A percentile compares a stretch with the other conserved stretches of the same genome.
These are phyloP conservation scores for Fonsecaea nubica DNA, from an alignment of 2,329 filamentous ascomycete genomes.

Conservation along the genomic window DNA sequence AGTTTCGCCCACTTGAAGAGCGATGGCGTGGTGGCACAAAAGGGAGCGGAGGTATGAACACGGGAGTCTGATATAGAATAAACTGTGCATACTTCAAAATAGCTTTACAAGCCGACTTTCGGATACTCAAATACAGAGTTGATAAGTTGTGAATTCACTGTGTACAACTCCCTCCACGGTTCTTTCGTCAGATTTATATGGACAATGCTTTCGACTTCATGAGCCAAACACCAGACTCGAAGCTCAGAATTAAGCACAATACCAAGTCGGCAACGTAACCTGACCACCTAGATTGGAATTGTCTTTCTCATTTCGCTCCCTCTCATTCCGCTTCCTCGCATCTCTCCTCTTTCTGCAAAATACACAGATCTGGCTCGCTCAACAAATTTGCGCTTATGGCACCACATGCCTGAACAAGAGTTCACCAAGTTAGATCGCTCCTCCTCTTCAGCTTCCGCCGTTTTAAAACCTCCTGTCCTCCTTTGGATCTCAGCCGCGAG, in stretches of 20 bases:
- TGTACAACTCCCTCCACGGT: no score
- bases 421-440: constrained; percentile 59
- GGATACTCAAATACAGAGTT: neutral
- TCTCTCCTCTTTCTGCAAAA: neutral
- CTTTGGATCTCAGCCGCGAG: constrained; percentile 58
- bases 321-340: neutral
- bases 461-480: constrained; percentile 61
- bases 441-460: constrained; percentile 62
- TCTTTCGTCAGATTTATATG: neutral
- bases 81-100: constrained; percentile 1
- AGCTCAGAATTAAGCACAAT: neutral
- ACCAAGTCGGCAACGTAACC: neutral
- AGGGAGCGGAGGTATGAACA: constrained; percentile 19
- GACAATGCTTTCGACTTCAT: neutral
- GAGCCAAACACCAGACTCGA: neutral
- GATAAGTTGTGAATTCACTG: neutral
- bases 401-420: neutral
- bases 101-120: neutral
- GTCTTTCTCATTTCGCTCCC: no score
- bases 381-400: neutral
- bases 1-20: constrained; percentile 37
- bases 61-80: neutral
- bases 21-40: constrained; percentile 9
- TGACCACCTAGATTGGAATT: neutral
- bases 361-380: neutral